Evolutionary conservation across 805 yeast genomes (phyloP).

Genomic region (Candida ovalis): DNA sequence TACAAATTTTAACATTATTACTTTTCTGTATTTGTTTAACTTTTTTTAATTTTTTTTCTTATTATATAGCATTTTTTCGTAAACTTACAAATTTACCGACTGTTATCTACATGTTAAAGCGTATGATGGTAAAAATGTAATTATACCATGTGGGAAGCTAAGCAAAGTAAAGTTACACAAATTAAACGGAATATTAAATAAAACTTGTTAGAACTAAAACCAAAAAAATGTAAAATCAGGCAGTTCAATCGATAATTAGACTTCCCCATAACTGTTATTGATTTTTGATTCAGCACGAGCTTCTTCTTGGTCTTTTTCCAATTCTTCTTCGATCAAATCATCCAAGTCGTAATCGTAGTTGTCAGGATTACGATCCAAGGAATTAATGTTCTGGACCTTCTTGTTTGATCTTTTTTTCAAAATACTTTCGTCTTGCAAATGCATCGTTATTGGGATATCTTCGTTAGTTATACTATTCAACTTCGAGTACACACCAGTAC

Average conservation of each 20-base stretch:
- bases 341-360: constrained; percentile 45
- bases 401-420: constrained; percentile 19
- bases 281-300: not conserved
- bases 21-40: not conserved
- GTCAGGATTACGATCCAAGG: constrained; percentile 36
- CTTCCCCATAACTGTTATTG: constrained; percentile 3
- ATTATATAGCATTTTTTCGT: not conserved
- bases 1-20: not conserved
- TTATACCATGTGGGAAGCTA: not conserved
- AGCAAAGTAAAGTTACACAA: too few relatives aligned
- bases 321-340: constrained; percentile 39
- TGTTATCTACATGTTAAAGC: not conserved
- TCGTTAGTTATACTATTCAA: constrained; percentile 23
- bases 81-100: not conserved
- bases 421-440: constrained; percentile 15
- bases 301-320: constrained; percentile 21
- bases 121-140: not conserved
- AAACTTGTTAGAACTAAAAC: not conserved
- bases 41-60: not conserved
- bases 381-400: not conserved
- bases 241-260: not conserved
- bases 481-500: constrained; percentile 23
- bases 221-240: not conserved
- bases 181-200: too few relatives aligned
- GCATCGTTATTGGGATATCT: constrained; percentile 29